Evolutionary conservation across 2,329 filamentous ascomycete species (phyloP), one percentile per base, ranked within the genome.

Genomic region (Aureobasidium sp.): DNA sequence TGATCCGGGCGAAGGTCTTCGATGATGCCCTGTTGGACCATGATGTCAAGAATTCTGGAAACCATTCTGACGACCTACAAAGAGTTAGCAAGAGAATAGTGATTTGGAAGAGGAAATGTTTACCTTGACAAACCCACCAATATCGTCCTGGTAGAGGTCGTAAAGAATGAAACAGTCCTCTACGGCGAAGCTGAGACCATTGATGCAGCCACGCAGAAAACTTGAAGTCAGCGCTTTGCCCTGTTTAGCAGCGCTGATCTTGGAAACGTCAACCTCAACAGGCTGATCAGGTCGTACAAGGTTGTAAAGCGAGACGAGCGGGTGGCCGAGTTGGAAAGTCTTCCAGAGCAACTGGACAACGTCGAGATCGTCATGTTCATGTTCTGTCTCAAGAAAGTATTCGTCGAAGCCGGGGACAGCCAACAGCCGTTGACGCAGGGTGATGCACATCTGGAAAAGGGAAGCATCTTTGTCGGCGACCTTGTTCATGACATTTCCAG

Each of bases 401-500:
- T 47, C 50, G 58, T 89, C 83, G 66, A 97, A 96, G 55, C 81
- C 86, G 3, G 90, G 90, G 7, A 97, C 90, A 60, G 86, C 85
- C 53, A 83, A 79, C 57, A 98, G 75, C 58, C 93, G 83, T 71
- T 85, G 83, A 67, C 88, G 88, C 57, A 97, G 76, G 51, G 85
- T 83, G 60, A 95, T 79, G 68, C 93, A 97, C 69, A 95, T 95
- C 70, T 97, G 91, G 70, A 95, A 98, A 21, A 98, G 81, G 10
- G 90, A 96, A 56, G 85, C 80, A 53, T 88, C 88, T 60, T 93
- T 90, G 68, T 95, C 90, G 67, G 90, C 93, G 68, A 88, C 87
- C 70, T 91, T 88, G 72, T 98, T 98, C 77, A 98, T 95, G 68
- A 98, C 95, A 70, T 95, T 96, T 68, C 87, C 80, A 56, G 86